Evolutionary conservation across 768 basidiomycete genomes (phyloP), one percentile per base, ranked within the genome.

Genomic region (Brasilioporus rufonigricans): DNA sequence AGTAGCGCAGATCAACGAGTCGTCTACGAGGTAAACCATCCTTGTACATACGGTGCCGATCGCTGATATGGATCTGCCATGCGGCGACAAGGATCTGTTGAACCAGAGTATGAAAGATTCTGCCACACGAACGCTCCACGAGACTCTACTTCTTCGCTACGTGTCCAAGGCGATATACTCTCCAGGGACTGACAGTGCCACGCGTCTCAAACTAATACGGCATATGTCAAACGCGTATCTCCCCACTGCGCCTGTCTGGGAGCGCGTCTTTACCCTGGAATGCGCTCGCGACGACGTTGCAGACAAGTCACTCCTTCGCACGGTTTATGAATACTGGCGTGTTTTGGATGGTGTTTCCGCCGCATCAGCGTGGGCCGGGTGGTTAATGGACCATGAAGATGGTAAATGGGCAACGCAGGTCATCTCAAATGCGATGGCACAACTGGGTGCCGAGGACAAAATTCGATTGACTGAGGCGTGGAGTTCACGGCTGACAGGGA

Each of bases 71-170:
- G 8, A n/a, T 41, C 10, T 21, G 33, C 23, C 46, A 43, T 44
- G 48, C 26, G 36, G 49, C 53, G 35, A 60, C 58, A 62, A 82
- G 81, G 68, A 56, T 35, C 61, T 80, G 46, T 65, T 84, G 50
- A 73, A 69, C 32, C 75, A 79, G 46, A 81, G 80, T 65, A 76
- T 81, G 72, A 71, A 71, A 52, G 70, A 71, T 49, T 68, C 75
- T 48, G 67, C 70, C 38, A 64, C 72, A 24, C 63, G 65, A 57
- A 56, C 68, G 43, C 64, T 83, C 48, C 81, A 83, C 58, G 77
- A 79, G 68, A 68, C 61, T 50, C 66, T 83, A 44, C 71, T 83
- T 57, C 65, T 78, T 59, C 71, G 74, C 52, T 81, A 80, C 65
- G 75, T 74, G 48, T 66, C 72, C 24, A 65, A 66, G 36, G 53